Evolutionary conservation across 306 rosid species (phyloP).

Genomic region (Spatholobus suberectus): DNA sequence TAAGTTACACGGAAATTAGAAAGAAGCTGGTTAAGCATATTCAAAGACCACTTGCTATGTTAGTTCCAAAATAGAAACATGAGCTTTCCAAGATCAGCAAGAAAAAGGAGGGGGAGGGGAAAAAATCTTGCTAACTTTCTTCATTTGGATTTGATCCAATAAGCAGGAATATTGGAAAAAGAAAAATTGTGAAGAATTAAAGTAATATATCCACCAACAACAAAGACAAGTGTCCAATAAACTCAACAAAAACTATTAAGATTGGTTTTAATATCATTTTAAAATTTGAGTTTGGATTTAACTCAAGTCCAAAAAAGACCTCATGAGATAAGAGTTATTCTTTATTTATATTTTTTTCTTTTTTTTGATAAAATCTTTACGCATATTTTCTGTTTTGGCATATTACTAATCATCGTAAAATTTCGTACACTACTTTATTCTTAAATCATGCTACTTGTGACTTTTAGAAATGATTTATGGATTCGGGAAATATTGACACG

Average conservation of each 20-base stretch:
- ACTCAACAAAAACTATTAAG: background rate
- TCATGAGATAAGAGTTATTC: background rate
- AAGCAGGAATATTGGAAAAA: background rate
- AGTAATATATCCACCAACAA: background rate
- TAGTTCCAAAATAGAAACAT: slow-evolving; percentile 7
- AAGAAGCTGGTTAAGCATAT: background rate
- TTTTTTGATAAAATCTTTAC: too few species aligned
- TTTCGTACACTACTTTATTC: background rate
- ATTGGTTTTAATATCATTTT: background rate
- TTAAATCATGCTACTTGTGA: background rate
- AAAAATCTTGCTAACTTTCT: background rate
- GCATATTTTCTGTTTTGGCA: too few species aligned
- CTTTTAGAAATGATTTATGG: background rate
- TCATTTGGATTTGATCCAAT: background rate
- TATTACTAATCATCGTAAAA: too few species aligned
- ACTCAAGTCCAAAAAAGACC: background rate
- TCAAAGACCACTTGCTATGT: background rate
- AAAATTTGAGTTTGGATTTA: background rate
- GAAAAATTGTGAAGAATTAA: background rate
- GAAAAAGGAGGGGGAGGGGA: too few species aligned
- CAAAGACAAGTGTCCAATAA: too few species aligned
- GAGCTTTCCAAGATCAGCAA: background rate
- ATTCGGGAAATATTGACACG: background rate
- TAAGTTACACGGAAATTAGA: background rate
- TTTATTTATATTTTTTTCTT: too few species aligned